Percentiles rank a stretch among this genome's conserved stretches.
Evolutionary conservation across 1,284 basidiomycete genomes (phyloP).

Genomic region (Puccinia triticina): DNA sequence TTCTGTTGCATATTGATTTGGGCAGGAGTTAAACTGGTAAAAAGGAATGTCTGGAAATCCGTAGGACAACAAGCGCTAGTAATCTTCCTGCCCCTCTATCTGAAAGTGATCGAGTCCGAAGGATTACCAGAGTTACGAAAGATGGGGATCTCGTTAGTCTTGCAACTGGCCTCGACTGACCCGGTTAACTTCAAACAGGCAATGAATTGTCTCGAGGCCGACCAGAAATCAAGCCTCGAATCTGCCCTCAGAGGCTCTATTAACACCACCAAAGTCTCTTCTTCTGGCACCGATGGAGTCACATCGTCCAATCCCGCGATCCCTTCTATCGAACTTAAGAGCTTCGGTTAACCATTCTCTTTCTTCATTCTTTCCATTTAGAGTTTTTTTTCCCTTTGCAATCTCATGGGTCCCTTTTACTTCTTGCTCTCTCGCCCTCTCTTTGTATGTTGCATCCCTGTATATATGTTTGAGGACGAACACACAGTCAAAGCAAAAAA

Average conservation of each 20-base stretch:
- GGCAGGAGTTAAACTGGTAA: neutral
- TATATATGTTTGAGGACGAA: constrained; percentile 60
- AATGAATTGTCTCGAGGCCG: constrained; percentile 29
- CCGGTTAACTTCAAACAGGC: constrained; percentile 31
- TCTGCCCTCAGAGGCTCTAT: constrained; percentile 22
- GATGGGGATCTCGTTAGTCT: constrained; percentile 21
- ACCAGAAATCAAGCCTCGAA: constrained; percentile 22
- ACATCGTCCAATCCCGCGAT: neutral
- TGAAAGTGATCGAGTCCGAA: constrained; percentile 26
- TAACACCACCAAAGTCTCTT: neutral
- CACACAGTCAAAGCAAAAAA: no score
- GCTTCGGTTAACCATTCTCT: constrained; percentile 31
- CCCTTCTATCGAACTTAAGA: constrained; percentile 46
- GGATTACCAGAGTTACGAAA: neutral
- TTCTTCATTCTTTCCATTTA: constrained; percentile 35
- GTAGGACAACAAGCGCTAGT: constrained; percentile 43
- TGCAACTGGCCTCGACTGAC: constrained; percentile 32
- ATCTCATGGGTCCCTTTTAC: constrained; percentile 60
- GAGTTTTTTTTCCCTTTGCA: constrained; percentile 35
- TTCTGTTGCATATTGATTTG: neutral
- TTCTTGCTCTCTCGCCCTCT: constrained; percentile 69
- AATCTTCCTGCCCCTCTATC: constrained; percentile 43
- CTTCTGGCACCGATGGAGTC: neutral
- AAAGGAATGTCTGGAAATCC: neutral
- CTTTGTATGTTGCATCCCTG: constrained; percentile 63